These are phyloP conservation scores for Globisporangium splendens DNA, from an alignment of 352 stramenopile species.

Conservation along the genomic window DNA sequence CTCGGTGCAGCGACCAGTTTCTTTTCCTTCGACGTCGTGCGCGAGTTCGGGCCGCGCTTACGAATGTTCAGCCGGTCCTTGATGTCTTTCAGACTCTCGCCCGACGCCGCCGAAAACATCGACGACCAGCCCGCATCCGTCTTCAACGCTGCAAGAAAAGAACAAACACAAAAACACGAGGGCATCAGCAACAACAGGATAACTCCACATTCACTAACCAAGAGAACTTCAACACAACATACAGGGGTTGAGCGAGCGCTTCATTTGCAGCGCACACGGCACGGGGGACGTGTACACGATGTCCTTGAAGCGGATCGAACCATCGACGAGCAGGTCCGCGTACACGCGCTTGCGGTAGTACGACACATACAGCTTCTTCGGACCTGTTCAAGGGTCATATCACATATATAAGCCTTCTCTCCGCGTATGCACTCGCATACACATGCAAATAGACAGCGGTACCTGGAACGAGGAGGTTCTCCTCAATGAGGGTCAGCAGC, in stretches of 20 bases:
- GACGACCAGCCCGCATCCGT: slow-evolving; percentile 78
- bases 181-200: slow-evolving; percentile 43
- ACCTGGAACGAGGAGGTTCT: slow-evolving; percentile 65
- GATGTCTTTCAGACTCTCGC: slow-evolving; percentile 77
- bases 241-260: slow-evolving; percentile 76
- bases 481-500: slow-evolving; percentile 58
- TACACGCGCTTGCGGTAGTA: slow-evolving; percentile 82
- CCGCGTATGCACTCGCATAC: background rate
- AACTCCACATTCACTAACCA: background rate
- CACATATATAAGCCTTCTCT: background rate
- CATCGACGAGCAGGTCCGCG: slow-evolving; percentile 67
- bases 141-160: slow-evolving; percentile 39
- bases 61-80: slow-evolving; percentile 72
- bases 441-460: background rate
- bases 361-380: slow-evolving; percentile 76
- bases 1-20: slow-evolving; percentile 15
- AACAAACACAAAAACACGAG: background rate
- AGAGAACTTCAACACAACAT: slow-evolving; percentile 7
- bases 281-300: slow-evolving; percentile 71
- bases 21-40: slow-evolving; percentile 57
- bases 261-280: slow-evolving; percentile 74
- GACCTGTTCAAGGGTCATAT: slow-evolving; percentile 17
- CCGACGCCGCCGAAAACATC: slow-evolving; percentile 63
- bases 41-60: slow-evolving; percentile 59
- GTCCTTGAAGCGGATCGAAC: slow-evolving; percentile 77